Conservation (phyloP, 2,329 filamentous ascomycete genomes). For the Fusarium sp. region DNA sequence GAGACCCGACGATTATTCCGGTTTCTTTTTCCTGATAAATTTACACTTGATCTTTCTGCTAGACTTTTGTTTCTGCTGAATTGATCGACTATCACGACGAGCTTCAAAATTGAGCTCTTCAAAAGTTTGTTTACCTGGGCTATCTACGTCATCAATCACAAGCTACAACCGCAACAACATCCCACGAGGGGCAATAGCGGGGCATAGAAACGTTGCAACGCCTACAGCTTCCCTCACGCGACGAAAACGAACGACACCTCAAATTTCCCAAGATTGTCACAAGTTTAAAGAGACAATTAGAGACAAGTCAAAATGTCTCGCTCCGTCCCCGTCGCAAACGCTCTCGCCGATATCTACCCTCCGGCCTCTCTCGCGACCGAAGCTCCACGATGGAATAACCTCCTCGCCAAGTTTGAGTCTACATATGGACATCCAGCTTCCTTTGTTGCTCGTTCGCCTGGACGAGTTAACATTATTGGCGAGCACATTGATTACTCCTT, state of each 20-base stretch:
- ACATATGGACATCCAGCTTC: constrained; percentile 76
- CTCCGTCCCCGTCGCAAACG: constrained; percentile 77
- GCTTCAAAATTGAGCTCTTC: neutral
- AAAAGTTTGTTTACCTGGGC: neutral
- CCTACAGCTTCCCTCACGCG: constrained; percentile 30
- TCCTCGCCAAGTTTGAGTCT: constrained; percentile 77
- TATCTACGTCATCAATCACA: constrained; percentile 35
- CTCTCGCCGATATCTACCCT: constrained; percentile 86
- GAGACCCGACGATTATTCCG: neutral
- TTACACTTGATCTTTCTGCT: neutral
- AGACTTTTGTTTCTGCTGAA: neutral
- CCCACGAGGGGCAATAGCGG: constrained; percentile 37
- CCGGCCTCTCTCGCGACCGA: constrained; percentile 75
- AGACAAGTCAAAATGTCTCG: constrained; percentile 57
- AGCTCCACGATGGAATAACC: constrained; percentile 77
- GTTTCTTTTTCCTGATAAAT: neutral
- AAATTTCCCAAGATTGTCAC: neutral
- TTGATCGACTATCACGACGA: neutral
- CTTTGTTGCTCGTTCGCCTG: constrained; percentile 90
- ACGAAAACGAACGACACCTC: constrained; percentile 18
- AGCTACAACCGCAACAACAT: constrained; percentile 16
- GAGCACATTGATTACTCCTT: constrained; percentile 99
- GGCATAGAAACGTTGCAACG: constrained; percentile 39
- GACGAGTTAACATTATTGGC: constrained; percentile 97
- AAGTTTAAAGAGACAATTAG: neutral